Evolutionary conservation across 805 yeast genomes (phyloP).

Genomic region (Lachancea thermotolerans): DNA sequence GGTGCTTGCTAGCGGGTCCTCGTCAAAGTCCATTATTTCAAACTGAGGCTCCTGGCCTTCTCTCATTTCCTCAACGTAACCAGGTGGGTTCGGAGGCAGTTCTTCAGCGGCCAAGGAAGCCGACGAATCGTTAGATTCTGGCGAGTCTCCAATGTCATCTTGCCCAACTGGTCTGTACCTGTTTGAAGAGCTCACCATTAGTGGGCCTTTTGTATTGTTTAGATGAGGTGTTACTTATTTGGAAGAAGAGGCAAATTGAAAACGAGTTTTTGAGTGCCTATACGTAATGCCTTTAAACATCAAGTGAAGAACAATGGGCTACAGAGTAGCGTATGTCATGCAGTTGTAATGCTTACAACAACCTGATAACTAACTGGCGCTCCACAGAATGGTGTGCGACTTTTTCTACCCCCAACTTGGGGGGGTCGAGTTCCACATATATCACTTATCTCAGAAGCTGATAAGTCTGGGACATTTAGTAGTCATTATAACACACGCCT

Average conservation of each 20-base stretch:
- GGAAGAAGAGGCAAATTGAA: neutral
- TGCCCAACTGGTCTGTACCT: slow-evolving; percentile 15
- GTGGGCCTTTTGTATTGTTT: neutral
- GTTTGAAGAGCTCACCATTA: slow-evolving; percentile 5
- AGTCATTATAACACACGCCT: slow-evolving; percentile 80
- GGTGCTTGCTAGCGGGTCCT: slow-evolving; percentile 15
- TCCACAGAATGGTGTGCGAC: slow-evolving; percentile 74
- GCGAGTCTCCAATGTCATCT: slow-evolving; percentile 9
- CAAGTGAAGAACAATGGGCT: slow-evolving; percentile 17
- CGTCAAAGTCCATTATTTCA: slow-evolving; percentile 39
- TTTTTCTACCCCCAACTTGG: slow-evolving; percentile 98
- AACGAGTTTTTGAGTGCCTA: neutral
- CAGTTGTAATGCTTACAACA: neutral
- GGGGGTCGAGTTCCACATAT: slow-evolving; percentile 93
- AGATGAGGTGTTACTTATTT: slow-evolving; percentile 2
- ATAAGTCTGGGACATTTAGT: slow-evolving; percentile 81
- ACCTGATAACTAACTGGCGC: slow-evolving; percentile 1
- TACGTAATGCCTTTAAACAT: neutral
- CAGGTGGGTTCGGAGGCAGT: slow-evolving; percentile 29
- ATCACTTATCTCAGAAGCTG: slow-evolving; percentile 80
- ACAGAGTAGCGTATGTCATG: slow-evolving; percentile 25
- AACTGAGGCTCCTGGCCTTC: neutral
- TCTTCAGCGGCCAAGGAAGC: slow-evolving; percentile 7
- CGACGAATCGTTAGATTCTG: neutral
- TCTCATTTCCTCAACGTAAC: slow-evolving; percentile 11